Conservation (phyloP, 139 green algal genomes). For the Bryopsis sp. region DNA sequence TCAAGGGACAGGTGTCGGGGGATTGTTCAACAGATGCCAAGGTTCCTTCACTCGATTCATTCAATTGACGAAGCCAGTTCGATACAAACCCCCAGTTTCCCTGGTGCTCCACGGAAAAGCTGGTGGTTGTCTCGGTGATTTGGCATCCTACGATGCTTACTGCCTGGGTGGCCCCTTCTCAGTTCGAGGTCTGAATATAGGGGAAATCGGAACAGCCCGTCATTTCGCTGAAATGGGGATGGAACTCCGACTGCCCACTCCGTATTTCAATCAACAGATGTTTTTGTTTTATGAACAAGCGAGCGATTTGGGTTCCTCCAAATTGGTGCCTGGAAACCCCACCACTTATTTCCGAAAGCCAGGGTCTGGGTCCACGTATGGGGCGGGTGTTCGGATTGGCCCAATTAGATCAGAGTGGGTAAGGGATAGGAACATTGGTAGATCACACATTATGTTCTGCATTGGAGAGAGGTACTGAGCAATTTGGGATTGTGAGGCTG, state of each 20-base stretch:
- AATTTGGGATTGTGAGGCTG: too few relatives aligned
- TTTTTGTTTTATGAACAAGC: slow-evolving; percentile 85
- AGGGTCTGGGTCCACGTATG: slow-evolving; percentile 65
- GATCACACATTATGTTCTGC: not conserved
- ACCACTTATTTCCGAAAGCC: slow-evolving; percentile 85
- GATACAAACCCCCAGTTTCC: slow-evolving; percentile 30
- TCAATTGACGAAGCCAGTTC: slow-evolving; percentile 32
- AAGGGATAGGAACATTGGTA: slow-evolving; percentile 10
- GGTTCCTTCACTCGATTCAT: slow-evolving; percentile 59
- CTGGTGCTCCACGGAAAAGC: slow-evolving; percentile 50
- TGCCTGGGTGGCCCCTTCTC: slow-evolving; percentile 87
- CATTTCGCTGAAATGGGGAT: slow-evolving; percentile 68
- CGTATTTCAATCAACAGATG: slow-evolving; percentile 22
- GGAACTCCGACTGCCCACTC: slow-evolving; percentile 57
- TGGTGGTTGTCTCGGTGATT: slow-evolving; percentile 61
- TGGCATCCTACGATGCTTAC: slow-evolving; percentile 89
- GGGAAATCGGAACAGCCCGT: slow-evolving; percentile 73
- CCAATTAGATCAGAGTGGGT: not conserved
- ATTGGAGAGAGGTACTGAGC: slow-evolving; percentile 12
- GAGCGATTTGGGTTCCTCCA: slow-evolving; percentile 70
- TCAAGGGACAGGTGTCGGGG: slow-evolving; percentile 65
- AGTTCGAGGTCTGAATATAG: slow-evolving; percentile 83
- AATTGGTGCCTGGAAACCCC: slow-evolving; percentile 61
- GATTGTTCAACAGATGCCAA: slow-evolving; percentile 66
- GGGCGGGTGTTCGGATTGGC: slow-evolving; percentile 69